Evolutionary conservation across 78 protist species (phyloP).

Genomic region (Speleostelium caveatum): DNA sequence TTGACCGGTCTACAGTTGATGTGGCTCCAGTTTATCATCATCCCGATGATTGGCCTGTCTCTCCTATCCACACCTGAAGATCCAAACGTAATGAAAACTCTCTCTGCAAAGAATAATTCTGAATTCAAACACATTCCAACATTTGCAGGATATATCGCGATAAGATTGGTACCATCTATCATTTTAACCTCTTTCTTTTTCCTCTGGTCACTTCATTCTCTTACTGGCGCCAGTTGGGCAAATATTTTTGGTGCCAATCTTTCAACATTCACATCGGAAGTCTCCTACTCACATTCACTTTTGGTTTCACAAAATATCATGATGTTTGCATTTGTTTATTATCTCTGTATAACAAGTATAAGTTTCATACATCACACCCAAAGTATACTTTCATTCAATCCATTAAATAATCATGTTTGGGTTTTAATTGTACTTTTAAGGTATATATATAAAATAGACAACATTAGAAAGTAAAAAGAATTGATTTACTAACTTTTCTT

Average conservation of each 20-base stretch:
- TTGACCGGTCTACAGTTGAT: conserved; percentile 71
- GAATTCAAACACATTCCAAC: conserved; percentile 74
- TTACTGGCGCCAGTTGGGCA: conserved; percentile 64
- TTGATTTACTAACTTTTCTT: background rate
- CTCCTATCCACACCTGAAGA: conserved; percentile 63
- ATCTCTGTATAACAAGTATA: conserved; percentile 45
- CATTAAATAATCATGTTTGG: conserved; percentile 24
- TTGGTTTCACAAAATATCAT: conserved; percentile 73
- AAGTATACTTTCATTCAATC: conserved; percentile 35
- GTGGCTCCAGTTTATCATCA: conserved; percentile 68
- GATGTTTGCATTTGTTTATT: conserved; percentile 79
- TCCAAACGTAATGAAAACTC: conserved; percentile 50
- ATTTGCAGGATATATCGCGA: conserved; percentile 64
- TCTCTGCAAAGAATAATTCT: conserved; percentile 56
- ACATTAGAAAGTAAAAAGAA: background rate
- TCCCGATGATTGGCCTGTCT: conserved; percentile 61
- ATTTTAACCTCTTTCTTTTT: conserved; percentile 34
- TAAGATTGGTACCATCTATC: conserved; percentile 54
- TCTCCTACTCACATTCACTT: conserved; percentile 30
- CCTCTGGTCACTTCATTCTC: conserved; percentile 61
- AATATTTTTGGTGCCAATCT: conserved; percentile 74
- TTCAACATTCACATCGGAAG: background rate
- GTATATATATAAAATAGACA: background rate
- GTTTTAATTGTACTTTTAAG: background rate
- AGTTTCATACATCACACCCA: conserved; percentile 76